A percentile compares a stretch with the other conserved stretches of the same genome.
These are phyloP conservation scores for Alternaria arbusti DNA, from an alignment of 2,329 filamentous ascomycete genomes.

Conservation along the genomic window DNA sequence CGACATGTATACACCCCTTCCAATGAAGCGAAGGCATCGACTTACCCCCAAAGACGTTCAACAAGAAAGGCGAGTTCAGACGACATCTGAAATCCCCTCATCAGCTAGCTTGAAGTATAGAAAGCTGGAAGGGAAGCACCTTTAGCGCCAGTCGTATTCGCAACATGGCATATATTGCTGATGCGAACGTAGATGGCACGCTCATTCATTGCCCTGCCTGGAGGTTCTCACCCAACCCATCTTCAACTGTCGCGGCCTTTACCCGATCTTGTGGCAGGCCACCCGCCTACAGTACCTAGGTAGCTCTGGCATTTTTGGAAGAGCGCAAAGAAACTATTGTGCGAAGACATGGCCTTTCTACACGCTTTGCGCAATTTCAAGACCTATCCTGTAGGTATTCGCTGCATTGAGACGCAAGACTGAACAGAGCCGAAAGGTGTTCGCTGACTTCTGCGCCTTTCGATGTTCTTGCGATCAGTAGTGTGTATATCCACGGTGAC, in stretches of 20 bases:
- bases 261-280: not conserved
- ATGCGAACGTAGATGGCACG: no score
- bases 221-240: fast-evolving
- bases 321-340: not conserved
- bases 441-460: no score
- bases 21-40: not conserved
- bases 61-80: not conserved
- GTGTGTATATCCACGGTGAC: no score
- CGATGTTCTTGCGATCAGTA: no score
- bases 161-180: no score
- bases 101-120: not conserved
- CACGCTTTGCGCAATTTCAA: not conserved
- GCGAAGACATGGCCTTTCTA: not conserved
- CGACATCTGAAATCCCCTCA: not conserved
- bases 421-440: no score
- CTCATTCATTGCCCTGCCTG: not conserved
- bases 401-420: no score
- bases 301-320: not conserved
- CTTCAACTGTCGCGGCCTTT: not conserved
- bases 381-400: no score
- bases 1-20: not conserved
- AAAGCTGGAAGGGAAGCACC: no score
- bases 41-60: not conserved
- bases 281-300: not conserved
- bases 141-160: no score